A percentile compares a stretch with the other conserved stretches of the same genome.
phyloP scores from a whole-genome alignment of 306 rosid genomes.

The Hippophae tibetana region DNA sequence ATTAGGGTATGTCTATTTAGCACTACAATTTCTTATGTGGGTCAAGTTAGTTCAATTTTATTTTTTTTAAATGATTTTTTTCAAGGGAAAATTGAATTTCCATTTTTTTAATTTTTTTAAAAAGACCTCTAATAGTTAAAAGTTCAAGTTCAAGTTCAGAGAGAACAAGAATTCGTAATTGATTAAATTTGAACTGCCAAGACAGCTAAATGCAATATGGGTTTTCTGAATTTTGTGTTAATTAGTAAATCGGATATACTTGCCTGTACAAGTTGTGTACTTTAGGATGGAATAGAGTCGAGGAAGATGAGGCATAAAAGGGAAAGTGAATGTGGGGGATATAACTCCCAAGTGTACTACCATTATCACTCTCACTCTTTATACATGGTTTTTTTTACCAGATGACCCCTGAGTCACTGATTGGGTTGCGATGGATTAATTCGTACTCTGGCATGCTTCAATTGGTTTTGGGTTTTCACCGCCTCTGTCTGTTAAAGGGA shows the following conservation, averaged over 20 bases:
- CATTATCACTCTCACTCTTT: constrained; percentile 20
- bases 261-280: constrained; percentile 40
- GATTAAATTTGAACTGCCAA: constrained; percentile 1
- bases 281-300: constrained; percentile 30
- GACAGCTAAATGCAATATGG: constrained; percentile 4
- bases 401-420: not conserved
- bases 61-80: too few species aligned
- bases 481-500: not conserved
- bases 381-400: not conserved
- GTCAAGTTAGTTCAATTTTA: too few species aligned
- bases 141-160: not conserved
- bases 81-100: too few species aligned
- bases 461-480: not conserved
- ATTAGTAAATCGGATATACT: constrained; percentile 15
- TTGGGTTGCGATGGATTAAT: not conserved
- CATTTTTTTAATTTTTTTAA: too few species aligned
- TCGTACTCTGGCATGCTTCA: not conserved
- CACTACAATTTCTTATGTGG: too few species aligned
- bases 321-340: constrained; percentile 33
- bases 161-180: not conserved
- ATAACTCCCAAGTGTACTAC: constrained; percentile 40
- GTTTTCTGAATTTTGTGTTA: not conserved
- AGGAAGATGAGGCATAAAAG: constrained; percentile 33
- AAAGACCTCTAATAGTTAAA: too few species aligned
- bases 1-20: not conserved